Evolutionary conservation across 1,139 yeast genomes (phyloP).

Genomic region (Kazachstania sp.): DNA sequence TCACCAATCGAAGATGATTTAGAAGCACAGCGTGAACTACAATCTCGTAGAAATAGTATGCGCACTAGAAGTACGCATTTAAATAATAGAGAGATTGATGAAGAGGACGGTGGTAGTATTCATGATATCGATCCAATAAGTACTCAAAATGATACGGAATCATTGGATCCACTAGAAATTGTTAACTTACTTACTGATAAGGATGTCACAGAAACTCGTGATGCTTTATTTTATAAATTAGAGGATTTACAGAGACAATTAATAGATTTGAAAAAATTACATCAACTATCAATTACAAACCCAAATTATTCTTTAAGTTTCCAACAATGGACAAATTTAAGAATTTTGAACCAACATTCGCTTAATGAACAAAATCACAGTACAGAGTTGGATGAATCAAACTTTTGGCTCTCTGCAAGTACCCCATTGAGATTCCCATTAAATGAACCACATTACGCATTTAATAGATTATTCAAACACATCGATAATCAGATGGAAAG

Average conservation of each 20-base stretch:
- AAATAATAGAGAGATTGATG: neutral
- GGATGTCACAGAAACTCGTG: neutral
- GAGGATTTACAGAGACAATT: slow-evolving; percentile 20
- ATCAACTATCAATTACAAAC: slow-evolving; percentile 30
- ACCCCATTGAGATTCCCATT: slow-evolving; percentile 64
- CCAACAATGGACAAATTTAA: slow-evolving; percentile 41
- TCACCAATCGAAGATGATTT: neutral
- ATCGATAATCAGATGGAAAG: slow-evolving; percentile 16
- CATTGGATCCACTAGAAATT: slow-evolving; percentile 1
- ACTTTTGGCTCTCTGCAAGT: slow-evolving; percentile 48
- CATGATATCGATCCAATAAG: too few relatives aligned
- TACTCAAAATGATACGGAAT: neutral
- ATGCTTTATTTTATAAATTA: slow-evolving; percentile 6
- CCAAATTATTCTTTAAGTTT: slow-evolving; percentile 32
- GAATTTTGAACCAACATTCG: slow-evolving; percentile 25
- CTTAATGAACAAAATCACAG: slow-evolving; percentile 6
- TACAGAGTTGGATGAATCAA: slow-evolving; percentile 14
- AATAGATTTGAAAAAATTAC: slow-evolving; percentile 25
- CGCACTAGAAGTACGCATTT: neutral
- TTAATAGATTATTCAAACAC: slow-evolving; percentile 29
- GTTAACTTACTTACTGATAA: neutral
- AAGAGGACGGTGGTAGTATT: neutral
- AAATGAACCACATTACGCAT: slow-evolving; percentile 56
- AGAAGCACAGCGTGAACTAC: neutral
- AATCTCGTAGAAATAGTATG: slow-evolving; percentile 1